Conservation (phyloP, 768 basidiomycete genomes). For the Trametes elegans region DNA sequence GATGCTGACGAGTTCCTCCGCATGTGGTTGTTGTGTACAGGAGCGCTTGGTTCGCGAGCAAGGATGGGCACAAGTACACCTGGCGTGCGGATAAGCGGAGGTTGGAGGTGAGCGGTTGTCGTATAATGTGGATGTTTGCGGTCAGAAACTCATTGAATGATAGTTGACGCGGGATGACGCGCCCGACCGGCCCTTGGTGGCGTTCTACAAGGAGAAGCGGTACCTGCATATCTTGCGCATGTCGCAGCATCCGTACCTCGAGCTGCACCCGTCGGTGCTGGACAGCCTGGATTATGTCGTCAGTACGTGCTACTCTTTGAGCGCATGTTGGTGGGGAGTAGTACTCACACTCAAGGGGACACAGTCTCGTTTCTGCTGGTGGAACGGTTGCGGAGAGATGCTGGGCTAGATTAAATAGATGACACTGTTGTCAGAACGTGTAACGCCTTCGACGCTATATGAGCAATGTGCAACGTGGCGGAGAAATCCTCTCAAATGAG, state of each 20-base stretch:
- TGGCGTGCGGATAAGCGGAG: constrained; percentile 25
- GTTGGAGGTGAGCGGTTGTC: constrained; percentile 21
- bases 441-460: background rate
- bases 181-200: constrained; percentile 32
- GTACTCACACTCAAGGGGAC: background rate
- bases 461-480: no score
- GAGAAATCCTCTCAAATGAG: no score
- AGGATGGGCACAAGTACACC: constrained; percentile 29
- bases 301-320: constrained; percentile 25
- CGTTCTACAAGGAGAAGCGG: constrained; percentile 35
- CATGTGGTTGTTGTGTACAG: no score
- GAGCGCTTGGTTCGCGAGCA: constrained; percentile 25
- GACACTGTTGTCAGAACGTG: no score
- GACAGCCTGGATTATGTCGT: constrained; percentile 37
- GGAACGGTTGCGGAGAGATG: constrained; percentile 29
- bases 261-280: constrained; percentile 32
- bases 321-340: background rate
- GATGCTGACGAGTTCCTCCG: no score
- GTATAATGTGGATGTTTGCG: background rate
- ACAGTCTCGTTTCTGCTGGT: constrained; percentile 35
- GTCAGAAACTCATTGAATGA: background rate
- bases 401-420: background rate
- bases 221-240: constrained; percentile 34
- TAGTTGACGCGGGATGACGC: constrained; percentile 34
- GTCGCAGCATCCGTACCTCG: constrained; percentile 36